Evolutionary conservation across 306 rosid genomes (phyloP).

Genomic region (Sindora glabra): DNA sequence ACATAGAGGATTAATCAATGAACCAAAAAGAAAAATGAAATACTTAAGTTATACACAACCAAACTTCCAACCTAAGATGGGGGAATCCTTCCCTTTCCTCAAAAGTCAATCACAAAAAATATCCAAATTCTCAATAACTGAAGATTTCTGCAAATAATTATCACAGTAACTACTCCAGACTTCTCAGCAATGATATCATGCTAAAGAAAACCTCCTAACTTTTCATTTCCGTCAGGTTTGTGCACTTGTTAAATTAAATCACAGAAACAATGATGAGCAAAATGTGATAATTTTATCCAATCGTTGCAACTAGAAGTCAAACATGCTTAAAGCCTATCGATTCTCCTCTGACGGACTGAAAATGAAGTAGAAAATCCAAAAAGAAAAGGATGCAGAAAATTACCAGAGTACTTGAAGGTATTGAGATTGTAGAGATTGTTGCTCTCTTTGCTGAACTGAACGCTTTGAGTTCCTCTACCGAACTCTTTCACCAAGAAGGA

Average conservation of each 20-base stretch:
- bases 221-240: not conserved
- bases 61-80: too few species aligned
- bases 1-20: too few species aligned
- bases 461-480: constrained; percentile 65
- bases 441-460: constrained; percentile 75
- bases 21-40: too few species aligned
- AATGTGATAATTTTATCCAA: too few species aligned
- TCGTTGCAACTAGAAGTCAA: not conserved
- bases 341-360: too few species aligned
- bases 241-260: too few species aligned
- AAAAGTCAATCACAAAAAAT: too few species aligned
- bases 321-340: too few species aligned
- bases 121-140: too few species aligned
- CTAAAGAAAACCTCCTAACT: not conserved
- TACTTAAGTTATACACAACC: too few species aligned
- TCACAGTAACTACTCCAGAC: not conserved
- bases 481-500: constrained; percentile 77
- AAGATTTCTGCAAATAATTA: too few species aligned
- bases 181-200: not conserved
- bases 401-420: constrained; percentile 80
- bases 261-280: not conserved
- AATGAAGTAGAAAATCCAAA: not conserved
- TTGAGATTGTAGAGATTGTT: constrained; percentile 82
- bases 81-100: too few species aligned
- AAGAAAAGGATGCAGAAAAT: not conserved